A percentile compares a stretch with the other conserved stretches of the same genome.
phyloP scores from a whole-genome alignment of 2,329 filamentous ascomycete genomes.

The Penicillium sp. region DNA sequence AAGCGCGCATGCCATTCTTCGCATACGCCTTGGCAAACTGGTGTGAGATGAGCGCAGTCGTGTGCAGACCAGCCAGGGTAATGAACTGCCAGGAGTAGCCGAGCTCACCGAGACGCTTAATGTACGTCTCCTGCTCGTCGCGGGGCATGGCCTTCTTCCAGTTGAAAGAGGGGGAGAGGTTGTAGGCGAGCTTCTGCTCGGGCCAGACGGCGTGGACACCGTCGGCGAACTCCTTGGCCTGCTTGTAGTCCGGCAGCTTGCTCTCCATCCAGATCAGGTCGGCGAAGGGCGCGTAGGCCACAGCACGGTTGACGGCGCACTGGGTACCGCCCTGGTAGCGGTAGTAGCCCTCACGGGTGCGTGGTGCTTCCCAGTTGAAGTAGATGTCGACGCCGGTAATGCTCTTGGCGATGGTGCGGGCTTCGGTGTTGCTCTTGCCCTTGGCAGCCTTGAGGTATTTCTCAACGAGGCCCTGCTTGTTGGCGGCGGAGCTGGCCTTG shows the following conservation, averaged over 20 bases:
- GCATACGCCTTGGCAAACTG: constrained; percentile 82
- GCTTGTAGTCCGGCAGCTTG: constrained; percentile 86
- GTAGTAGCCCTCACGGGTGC: constrained; percentile 95
- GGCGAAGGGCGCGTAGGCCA: constrained; percentile 89
- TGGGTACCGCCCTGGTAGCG: constrained; percentile 86
- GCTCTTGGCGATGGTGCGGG: constrained; percentile 73
- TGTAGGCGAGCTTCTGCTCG: constrained; percentile 98
- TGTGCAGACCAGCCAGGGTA: constrained; percentile 95
- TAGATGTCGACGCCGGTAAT: constrained; percentile 77
- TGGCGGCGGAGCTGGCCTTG: constrained; percentile 60
- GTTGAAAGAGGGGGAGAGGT: constrained; percentile 98
- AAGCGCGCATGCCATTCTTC: constrained; percentile 86
- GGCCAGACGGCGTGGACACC: constrained; percentile 94
- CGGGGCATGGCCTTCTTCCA: constrained; percentile 97
- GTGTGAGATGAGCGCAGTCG: constrained; percentile 87
- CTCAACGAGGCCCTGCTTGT: constrained; percentile 67
- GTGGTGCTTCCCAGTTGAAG: constrained; percentile 94
- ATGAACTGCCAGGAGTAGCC: constrained; percentile 99
- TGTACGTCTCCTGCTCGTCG: constrained; percentile 95
- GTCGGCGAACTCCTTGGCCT: constrained; percentile 89
- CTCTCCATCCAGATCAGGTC: constrained; percentile 99
- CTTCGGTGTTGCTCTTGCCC: constrained; percentile 84
- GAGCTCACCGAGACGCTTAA: constrained; percentile 77
- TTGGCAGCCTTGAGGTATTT: constrained; percentile 67
- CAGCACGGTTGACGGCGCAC: constrained; percentile 84